Base-by-base conservation (phyloP, 306 rosid genomes). In the Ziziphus jujuba region DNA sequence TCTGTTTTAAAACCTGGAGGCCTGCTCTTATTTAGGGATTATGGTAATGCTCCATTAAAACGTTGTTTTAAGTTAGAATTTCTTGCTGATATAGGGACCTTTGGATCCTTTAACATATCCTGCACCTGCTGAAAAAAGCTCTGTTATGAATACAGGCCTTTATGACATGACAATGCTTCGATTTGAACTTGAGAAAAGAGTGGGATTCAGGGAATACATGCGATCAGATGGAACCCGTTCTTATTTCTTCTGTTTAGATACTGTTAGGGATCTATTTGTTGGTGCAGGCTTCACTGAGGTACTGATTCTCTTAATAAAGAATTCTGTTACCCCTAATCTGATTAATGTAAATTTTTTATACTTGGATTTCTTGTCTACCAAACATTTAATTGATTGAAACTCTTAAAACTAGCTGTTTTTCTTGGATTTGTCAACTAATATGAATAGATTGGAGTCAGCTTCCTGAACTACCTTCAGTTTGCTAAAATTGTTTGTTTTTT, bases 121-220 rank as follows among this genome's bases (percentile, higher is more conserved):
- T 64, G 44, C 24, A 69, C 56, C 53, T 59, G 23, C 54, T 71
- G 67, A 67, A 65, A 20, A 59, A 76, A 65, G 70, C 52, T 71
- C 59, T 53, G 51, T 33, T 74, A 6, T 72, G 66, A 77, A 70
- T 61, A 54, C 87, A 93, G 98, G 97, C 76, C 95, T 93, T 62
- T 93, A 90, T 71, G 98, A 93, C 81, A 93, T 90, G 98, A 84
- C 91, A 15, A 93, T 93, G 98, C 95, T 88, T 82, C 90, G 97
- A 56, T 91, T 88, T 73, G 84, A 80, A 77, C 69, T 50, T 23
- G 81, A 80, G 52, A 87, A 86, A 81, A 79, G 75, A 77, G 89
- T 82, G 36, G 92, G 92, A 38, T 82, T 82, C 69, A 84, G 92
- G 89, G 92, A 88, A 61, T 91, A 91, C 81, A 72, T 77, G 78